A percentile compares a stretch with the other conserved stretches of the same genome.
These are phyloP conservation scores for Trichoderma harzianum DNA, from an alignment of 2,329 filamentous ascomycete species.

Conservation along the genomic window DNA sequence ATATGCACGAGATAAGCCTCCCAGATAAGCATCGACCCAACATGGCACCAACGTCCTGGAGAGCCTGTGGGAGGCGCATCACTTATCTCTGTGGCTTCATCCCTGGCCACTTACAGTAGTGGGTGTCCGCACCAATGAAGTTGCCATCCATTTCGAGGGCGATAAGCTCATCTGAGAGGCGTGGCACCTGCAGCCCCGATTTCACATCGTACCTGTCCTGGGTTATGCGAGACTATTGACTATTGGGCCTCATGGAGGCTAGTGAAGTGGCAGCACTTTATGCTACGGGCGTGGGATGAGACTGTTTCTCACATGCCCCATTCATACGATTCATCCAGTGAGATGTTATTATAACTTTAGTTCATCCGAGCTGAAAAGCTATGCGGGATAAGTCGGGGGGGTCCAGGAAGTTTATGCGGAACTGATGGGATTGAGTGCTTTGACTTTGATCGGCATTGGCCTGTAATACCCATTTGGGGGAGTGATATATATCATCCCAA, in stretches of 20 bases:
- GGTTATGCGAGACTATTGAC: not conserved
- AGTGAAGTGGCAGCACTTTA: not conserved
- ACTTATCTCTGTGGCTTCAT: slow-evolving; percentile 18
- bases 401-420: not conserved
- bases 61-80: slow-evolving; percentile 15
- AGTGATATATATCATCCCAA: slow-evolving; percentile 2
- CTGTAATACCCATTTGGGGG: not conserved
- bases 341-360: not conserved
- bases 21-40: slow-evolving; percentile 16
- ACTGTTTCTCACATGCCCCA: not conserved
- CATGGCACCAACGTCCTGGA: not conserved
- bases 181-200: not conserved
- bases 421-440: not conserved
- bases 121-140: not conserved
- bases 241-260: slow-evolving; percentile 1
- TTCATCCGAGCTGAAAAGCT: slow-evolving; percentile 2
- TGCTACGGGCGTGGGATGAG: slow-evolving; percentile 6
- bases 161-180: slow-evolving; percentile 16
- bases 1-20: slow-evolving; percentile 15
- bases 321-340: not conserved
- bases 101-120: not conserved
- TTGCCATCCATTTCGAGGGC: slow-evolving; percentile 9
- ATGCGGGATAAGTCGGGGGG: slow-evolving; percentile 5
- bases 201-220: slow-evolving; percentile 4
- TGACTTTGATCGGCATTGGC: not conserved